phyloP scores from a whole-genome alignment of 129 eudicot species.

The Flaveria brownii region DNA sequence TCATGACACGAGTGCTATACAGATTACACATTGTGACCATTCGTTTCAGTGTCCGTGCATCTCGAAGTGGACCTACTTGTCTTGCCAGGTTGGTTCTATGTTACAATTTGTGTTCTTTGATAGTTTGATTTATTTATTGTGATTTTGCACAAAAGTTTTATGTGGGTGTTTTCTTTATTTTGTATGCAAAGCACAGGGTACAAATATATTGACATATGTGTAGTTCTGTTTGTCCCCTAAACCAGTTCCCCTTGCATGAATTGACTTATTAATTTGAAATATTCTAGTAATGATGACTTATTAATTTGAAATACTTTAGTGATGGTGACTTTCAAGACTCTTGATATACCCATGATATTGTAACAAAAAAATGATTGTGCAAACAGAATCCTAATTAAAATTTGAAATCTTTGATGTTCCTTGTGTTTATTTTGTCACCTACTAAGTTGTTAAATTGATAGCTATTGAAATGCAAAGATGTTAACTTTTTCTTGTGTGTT shows the following conservation, averaged over 20 bases:
- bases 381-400: background rate
- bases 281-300: conserved; percentile 4
- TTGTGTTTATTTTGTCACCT: background rate
- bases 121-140: background rate
- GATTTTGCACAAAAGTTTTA: background rate
- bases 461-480: background rate
- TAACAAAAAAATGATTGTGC: conserved; percentile 7
- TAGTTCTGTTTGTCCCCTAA: background rate
- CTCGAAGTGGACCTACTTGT: conserved; percentile 79
- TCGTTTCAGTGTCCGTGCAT: conserved; percentile 89
- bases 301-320: conserved; percentile 4
- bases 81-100: conserved; percentile 73
- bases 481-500: conserved; percentile 1
- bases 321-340: conserved; percentile 2
- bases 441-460: background rate
- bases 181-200: background rate
- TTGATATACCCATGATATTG: background rate
- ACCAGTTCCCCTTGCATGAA: conserved; percentile 2
- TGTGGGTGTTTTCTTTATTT: background rate
- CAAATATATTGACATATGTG: conserved; percentile 7
- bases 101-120: background rate
- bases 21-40: conserved; percentile 83
- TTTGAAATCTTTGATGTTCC: background rate
- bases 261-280: conserved; percentile 5
- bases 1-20: conserved; percentile 90